Conservation (phyloP, 2,329 filamentous ascomycete species). For the Fusarium denticulatum region DNA sequence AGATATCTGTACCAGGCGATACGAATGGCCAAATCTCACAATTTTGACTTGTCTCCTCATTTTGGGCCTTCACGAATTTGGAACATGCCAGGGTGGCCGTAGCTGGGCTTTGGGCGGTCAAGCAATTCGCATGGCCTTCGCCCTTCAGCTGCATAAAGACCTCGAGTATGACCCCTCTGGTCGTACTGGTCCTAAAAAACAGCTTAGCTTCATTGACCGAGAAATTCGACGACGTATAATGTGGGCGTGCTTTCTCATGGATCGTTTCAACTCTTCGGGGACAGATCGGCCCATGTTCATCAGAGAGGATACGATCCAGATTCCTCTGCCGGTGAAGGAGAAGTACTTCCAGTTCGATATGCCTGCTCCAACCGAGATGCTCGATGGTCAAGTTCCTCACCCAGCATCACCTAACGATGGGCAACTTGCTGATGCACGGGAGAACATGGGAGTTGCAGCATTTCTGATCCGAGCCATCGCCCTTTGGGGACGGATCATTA, state of each 20-base stretch:
- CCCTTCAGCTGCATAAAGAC: constrained; percentile 91
- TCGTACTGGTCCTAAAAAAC: constrained; percentile 67
- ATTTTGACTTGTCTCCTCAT: constrained; percentile 91
- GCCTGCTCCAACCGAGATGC: constrained; percentile 83
- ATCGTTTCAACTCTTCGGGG: constrained; percentile 95
- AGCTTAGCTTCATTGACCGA: constrained; percentile 88
- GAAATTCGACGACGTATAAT: constrained; percentile 94
- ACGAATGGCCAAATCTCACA: constrained; percentile 95
- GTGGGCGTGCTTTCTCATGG: constrained; percentile 99
- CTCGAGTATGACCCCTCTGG: constrained; percentile 81
- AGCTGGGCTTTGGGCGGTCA: constrained; percentile 97
- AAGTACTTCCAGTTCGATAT: constrained; percentile 91
- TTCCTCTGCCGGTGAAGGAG: constrained; percentile 91
- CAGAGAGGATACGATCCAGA: constrained; percentile 86
- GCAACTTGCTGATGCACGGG: constrained; percentile 71
- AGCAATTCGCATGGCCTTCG: constrained; percentile 96
- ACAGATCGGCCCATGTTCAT: constrained; percentile 93
- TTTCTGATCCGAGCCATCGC: constrained; percentile 88
- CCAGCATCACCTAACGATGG: constrained; percentile 70
- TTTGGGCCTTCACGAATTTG: constrained; percentile 92
- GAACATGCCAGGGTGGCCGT: constrained; percentile 93
- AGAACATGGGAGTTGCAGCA: constrained; percentile 94
- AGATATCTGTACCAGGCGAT: constrained; percentile 85
- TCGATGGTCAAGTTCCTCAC: constrained; percentile 76
- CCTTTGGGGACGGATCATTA: constrained; percentile 89